phyloP scores from a whole-genome alignment of 2,329 filamentous ascomycete genomes.

The Colletotrichum lini region DNA sequence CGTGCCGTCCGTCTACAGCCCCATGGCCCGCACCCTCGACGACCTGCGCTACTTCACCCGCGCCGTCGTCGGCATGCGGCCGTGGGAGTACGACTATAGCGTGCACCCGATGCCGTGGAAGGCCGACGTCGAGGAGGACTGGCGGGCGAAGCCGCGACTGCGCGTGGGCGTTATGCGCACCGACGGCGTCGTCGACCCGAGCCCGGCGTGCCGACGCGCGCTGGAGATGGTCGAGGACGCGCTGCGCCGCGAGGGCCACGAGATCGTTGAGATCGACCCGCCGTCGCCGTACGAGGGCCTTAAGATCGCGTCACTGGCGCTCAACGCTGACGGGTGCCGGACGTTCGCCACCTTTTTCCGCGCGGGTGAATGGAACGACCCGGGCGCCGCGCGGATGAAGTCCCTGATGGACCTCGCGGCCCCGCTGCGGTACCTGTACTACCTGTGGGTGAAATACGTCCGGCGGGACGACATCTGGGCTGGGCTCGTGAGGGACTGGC shows the following conservation, averaged over 20 bases:
- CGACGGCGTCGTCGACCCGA: slow-evolving; percentile 87
- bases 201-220: slow-evolving; percentile 86
- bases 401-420: slow-evolving; percentile 81
- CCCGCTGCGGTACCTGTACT: slow-evolving; percentile 87
- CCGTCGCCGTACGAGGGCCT: slow-evolving; percentile 83
- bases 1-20: slow-evolving; percentile 89
- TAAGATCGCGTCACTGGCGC: slow-evolving; percentile 81
- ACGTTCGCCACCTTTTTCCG: slow-evolving; percentile 85
- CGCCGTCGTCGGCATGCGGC: slow-evolving; percentile 82
- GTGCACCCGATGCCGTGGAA: slow-evolving; percentile 91
- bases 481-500: slow-evolving; percentile 80
- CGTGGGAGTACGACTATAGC: slow-evolving; percentile 90
- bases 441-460: slow-evolving; percentile 90
- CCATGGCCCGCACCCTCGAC: slow-evolving; percentile 88
- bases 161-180: slow-evolving; percentile 83
- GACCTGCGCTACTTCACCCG: slow-evolving; percentile 90
- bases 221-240: slow-evolving; percentile 79
- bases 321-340: slow-evolving; percentile 87
- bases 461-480: slow-evolving; percentile 84
- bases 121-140: slow-evolving; percentile 70
- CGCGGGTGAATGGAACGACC: slow-evolving; percentile 83
- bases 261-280: slow-evolving; percentile 74
- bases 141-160: slow-evolving; percentile 72
- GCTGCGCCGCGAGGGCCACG: slow-evolving; percentile 80
- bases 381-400: slow-evolving; percentile 81